Evolutionary conservation across 1,284 basidiomycete species (phyloP).

Genomic region (Rhodotorula sp.): DNA sequence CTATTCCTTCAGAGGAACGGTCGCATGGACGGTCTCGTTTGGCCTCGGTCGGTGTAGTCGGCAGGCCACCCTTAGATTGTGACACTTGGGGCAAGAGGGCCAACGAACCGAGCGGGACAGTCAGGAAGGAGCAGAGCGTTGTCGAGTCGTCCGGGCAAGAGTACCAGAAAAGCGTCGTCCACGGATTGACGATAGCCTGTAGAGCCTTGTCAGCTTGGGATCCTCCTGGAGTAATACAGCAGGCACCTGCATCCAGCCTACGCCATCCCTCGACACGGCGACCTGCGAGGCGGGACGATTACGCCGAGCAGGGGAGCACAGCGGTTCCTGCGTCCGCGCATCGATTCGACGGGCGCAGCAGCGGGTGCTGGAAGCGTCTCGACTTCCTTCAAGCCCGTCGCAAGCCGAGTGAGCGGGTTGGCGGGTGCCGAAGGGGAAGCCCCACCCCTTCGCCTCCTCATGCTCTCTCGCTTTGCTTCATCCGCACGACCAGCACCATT

Average conservation of each 20-base stretch:
- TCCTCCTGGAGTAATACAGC: too few relatives aligned
- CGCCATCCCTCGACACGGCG: neutral
- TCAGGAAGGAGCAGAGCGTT: slow-evolving; percentile 28
- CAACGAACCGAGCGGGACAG: slow-evolving; percentile 31
- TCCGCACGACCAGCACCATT: neutral
- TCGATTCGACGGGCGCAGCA: neutral
- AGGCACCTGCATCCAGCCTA: too few relatives aligned
- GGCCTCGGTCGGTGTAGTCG: slow-evolving; percentile 20
- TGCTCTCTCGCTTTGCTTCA: neutral
- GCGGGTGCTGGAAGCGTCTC: neutral
- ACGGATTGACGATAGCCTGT: neutral
- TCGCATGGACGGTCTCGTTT: slow-evolving; percentile 36
- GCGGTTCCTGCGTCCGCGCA: neutral
- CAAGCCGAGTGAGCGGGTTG: neutral
- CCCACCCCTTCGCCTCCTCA: neutral
- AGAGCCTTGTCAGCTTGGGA: neutral
- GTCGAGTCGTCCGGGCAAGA: slow-evolving; percentile 26
- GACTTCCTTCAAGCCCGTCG: neutral
- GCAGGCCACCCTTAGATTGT: neutral
- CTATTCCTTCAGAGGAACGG: slow-evolving; percentile 11
- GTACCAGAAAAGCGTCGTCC: slow-evolving; percentile 20
- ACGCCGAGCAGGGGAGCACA: neutral
- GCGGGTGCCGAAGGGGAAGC: neutral
- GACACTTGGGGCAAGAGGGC: too few relatives aligned
- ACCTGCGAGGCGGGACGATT: neutral